Base-by-base conservation (phyloP, 148 eudicot genomes). In the Talinum fruticosum region DNA sequence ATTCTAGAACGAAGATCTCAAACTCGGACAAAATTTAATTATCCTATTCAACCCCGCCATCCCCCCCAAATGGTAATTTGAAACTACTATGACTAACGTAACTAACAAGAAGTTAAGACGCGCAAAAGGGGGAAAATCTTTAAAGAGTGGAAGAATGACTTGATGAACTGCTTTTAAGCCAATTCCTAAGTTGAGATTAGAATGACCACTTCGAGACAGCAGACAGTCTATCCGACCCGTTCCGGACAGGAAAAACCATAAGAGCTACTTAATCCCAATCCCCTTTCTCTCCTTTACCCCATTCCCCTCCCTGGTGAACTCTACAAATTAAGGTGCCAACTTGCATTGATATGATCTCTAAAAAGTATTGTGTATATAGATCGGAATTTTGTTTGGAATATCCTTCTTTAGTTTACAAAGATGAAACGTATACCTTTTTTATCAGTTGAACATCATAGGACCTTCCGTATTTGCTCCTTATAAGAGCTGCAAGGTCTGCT, bases 401-500 rank as follows among this genome's bases (percentile, higher is more conserved):
- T 41, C 47, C 47, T n/a, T 30, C 16, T 10, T 5, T 71, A 51
- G 15, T 61, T 35, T 47, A 65, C 35, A 21, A 34, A 71, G 74
- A 72, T 23, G 73, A 72, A 75, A 49, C 12, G 38, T 34, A 32
- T 79, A 94, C 98, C 97, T 94, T 94, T 83, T 89, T 94, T 78
- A 94, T 90, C 34, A 94, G 87, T 82, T 90, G 98, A 70, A 94
- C 98, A 82, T 94, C 98, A 82, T 94, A 94, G 53, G 97, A 94
- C 79, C 90, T 87, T 78, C 98, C 98, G 85, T 89, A 94, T 83
- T 88, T 94, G 69, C 87, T 92, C 85, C 98, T 85, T 78, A 92
- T 92, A 41, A 94, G 91, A 73, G 96, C 87, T 77, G 98, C 97
- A 79, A 94, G 90, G 86, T 94, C 98, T 45, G 86, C 76, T 54